These are phyloP conservation scores for Hortaea sp. DNA, from an alignment of 2,329 filamentous ascomycete genomes.

Conservation along the genomic window DNA sequence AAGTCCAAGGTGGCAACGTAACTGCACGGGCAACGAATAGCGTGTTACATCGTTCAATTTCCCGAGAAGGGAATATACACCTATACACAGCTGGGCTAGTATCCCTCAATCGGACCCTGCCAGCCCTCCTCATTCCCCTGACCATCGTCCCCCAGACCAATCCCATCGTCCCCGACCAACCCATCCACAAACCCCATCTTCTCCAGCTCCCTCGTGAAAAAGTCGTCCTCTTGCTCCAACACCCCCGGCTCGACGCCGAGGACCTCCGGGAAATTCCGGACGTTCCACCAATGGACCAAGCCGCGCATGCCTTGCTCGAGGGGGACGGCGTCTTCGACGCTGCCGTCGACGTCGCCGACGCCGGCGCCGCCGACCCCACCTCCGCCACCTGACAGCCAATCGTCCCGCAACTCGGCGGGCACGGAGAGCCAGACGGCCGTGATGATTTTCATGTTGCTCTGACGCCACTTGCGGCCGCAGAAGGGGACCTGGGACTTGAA, in stretches of 20 bases:
- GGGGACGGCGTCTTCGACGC: constrained; percentile 85
- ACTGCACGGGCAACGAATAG: no score
- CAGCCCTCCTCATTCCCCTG: neutral
- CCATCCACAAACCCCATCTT: neutral
- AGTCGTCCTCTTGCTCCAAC: constrained; percentile 28
- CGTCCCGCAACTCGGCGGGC: constrained; percentile 81
- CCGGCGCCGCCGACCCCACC: constrained; percentile 28
- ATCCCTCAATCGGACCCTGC: neutral
- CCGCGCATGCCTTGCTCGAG: constrained; percentile 83
- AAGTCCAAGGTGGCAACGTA: no score
- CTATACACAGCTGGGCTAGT: neutral
- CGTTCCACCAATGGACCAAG: constrained; percentile 89
- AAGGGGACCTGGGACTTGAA: constrained; percentile 99
- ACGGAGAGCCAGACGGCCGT: constrained; percentile 94
- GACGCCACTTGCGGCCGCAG: constrained; percentile 95
- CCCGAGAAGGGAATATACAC: no score
- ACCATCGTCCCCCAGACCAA: neutral
- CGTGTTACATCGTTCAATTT: no score
- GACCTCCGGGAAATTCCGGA: constrained; percentile 68
- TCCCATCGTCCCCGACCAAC: neutral
- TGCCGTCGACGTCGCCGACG: constrained; percentile 67
- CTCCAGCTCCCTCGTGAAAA: neutral
- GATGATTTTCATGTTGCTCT: constrained; percentile 97
- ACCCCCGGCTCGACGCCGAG: constrained; percentile 45
- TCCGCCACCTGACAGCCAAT: constrained; percentile 70